Percentiles rank a stretch among this genome's conserved stretches.
These are phyloP conservation scores for Yamadazyma insecticola DNA, from an alignment of 805 yeast genomes.

Conservation along the genomic window DNA sequence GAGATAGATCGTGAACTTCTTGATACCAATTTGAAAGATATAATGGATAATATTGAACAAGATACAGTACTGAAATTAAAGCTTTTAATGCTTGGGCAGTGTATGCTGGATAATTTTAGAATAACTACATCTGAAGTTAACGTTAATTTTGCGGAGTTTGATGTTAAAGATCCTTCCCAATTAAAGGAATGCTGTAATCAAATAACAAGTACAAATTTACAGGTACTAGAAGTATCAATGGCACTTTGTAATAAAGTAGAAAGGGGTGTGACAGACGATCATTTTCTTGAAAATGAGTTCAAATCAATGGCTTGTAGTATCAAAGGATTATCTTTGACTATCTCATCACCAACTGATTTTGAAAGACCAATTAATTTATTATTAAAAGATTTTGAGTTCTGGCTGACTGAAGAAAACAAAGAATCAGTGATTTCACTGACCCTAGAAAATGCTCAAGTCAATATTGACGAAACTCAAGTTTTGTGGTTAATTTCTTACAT, in stretches of 20 bases:
- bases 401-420: conserved; percentile 23
- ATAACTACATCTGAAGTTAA: conserved; percentile 44
- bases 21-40: conserved; percentile 38
- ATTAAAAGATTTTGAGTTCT: conserved; percentile 32
- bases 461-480: conserved; percentile 16
- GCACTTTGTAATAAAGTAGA: conserved; percentile 20
- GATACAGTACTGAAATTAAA: conserved; percentile 48
- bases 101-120: conserved; percentile 40
- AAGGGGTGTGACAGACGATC: conserved; percentile 1
- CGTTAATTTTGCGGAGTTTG: conserved; percentile 32
- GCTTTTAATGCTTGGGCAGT: conserved; percentile 22
- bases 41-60: conserved; percentile 63
- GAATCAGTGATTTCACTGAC: conserved; percentile 15
- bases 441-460: conserved; percentile 15
- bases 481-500: conserved; percentile 19
- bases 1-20: conserved; percentile 30
- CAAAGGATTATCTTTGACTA: conserved; percentile 19
- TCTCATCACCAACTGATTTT: conserved; percentile 19
- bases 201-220: conserved; percentile 22
- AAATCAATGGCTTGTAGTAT: conserved; percentile 27
- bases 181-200: not conserved
- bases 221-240: conserved; percentile 31
- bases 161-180: too few relatives aligned
- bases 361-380: conserved; percentile 11
- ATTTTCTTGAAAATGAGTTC: conserved; percentile 6